These are phyloP conservation scores for Limonium bicolor DNA, from an alignment of 148 eudicot species.

Conservation along the genomic window DNA sequence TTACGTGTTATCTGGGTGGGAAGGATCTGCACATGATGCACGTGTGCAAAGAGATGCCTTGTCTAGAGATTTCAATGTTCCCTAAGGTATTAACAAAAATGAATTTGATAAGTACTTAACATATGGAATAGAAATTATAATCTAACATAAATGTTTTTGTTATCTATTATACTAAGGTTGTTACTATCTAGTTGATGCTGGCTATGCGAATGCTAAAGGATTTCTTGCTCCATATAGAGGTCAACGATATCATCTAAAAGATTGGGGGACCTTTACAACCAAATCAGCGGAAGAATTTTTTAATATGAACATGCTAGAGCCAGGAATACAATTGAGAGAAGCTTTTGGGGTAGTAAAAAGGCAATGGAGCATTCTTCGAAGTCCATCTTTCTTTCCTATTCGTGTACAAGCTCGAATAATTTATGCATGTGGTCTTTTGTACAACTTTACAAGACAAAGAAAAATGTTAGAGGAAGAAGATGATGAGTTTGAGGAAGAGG, in stretches of 20 bases:
- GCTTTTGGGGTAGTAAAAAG: constrained; percentile 11
- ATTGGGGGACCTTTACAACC: constrained; percentile 1
- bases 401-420: constrained; percentile 8
- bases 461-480: constrained; percentile 3
- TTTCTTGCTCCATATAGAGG: constrained; percentile 13
- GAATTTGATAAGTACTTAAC: too few relatives aligned
- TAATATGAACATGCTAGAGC: constrained; percentile 13
- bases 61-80: constrained; percentile 5
- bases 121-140: too few relatives aligned
- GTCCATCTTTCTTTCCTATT: constrained; percentile 4
- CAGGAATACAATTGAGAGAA: constrained; percentile 7
- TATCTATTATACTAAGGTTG: constrained; percentile 9
- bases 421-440: constrained; percentile 8
- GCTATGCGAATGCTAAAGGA: constrained; percentile 9
- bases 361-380: constrained; percentile 12
- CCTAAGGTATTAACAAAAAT: too few relatives aligned
- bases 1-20: constrained; percentile 14
- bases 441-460: constrained; percentile 12
- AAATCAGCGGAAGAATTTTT: constrained; percentile 7
- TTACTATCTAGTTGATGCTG: constrained; percentile 12
- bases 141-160: constrained; percentile 1
- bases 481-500: too few relatives aligned
- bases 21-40: constrained; percentile 8
- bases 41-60: constrained; percentile 6
- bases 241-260: constrained; percentile 3